A percentile compares a stretch with the other conserved stretches of the same genome.
These are phyloP conservation scores for Xylaria nigripes DNA, from an alignment of 495 filamentous ascomycete genomes.

Conservation along the genomic window DNA sequence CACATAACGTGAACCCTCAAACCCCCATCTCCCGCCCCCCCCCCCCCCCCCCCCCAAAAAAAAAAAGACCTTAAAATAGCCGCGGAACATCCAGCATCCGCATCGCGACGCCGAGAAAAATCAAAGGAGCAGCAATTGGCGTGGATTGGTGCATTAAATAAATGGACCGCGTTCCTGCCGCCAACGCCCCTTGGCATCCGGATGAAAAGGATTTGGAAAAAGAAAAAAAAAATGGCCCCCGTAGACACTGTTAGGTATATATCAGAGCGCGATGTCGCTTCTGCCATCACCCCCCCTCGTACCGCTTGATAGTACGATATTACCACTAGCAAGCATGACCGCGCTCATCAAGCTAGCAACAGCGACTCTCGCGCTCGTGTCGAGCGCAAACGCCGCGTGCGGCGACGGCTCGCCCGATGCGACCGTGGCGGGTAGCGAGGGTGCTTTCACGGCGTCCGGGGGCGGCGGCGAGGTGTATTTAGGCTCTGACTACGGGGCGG, in stretches of 20 bases:
- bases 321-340: neutral
- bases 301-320: too few species aligned
- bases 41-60: too few species aligned
- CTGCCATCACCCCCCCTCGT: too few species aligned
- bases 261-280: too few species aligned
- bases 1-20: too few species aligned
- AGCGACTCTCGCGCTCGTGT: neutral
- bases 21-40: too few species aligned
- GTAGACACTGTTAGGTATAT: too few species aligned
- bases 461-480: conserved; percentile 29
- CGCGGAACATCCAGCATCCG: conserved; percentile 1
- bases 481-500: conserved; percentile 37
- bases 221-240: too few species aligned
- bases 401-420: conserved; percentile 33
- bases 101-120: neutral
- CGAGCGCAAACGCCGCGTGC: conserved; percentile 16
- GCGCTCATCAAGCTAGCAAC: neutral
- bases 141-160: conserved; percentile 7
- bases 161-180: neutral
- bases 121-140: neutral
- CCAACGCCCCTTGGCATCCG: conserved; percentile 2
- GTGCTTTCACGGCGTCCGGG: conserved; percentile 28
- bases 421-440: conserved; percentile 31
- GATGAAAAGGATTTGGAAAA: too few species aligned
- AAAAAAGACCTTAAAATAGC: neutral